Evolutionary conservation across 2,329 filamentous ascomycete species (phyloP).

Genomic region (Apiospora kogelbergensis): DNA sequence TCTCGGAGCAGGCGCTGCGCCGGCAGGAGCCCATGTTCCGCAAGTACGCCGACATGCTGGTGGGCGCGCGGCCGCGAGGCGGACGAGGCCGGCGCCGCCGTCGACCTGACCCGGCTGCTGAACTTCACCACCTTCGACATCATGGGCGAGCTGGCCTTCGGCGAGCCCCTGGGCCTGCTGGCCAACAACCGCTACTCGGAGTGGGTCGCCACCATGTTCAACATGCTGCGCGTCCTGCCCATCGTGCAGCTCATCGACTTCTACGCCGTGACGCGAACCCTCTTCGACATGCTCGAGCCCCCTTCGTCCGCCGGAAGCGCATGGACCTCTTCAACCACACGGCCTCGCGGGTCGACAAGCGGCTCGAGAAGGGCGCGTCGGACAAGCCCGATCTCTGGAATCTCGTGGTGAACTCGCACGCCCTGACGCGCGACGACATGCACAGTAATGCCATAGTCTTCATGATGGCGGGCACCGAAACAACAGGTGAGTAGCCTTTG

Average conservation of each 20-base stretch:
- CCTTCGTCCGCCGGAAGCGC: conserved; percentile 10
- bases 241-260: conserved; percentile 19
- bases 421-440: conserved; percentile 18
- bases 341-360: background rate
- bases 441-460: conserved; percentile 16
- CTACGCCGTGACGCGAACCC: conserved; percentile 18
- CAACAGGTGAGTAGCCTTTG: conserved; percentile 9
- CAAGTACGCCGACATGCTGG: conserved; percentile 26
- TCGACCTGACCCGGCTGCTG: conserved; percentile 21
- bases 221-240: conserved; percentile 23
- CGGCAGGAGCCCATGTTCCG: conserved; percentile 34
- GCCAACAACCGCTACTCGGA: conserved; percentile 21
- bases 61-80: conserved; percentile 18
- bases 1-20: conserved; percentile 22
- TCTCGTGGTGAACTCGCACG: conserved; percentile 15
- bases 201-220: conserved; percentile 23
- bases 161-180: conserved; percentile 19
- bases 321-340: background rate
- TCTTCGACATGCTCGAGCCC: conserved; percentile 21
- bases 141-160: conserved; percentile 24
- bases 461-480: conserved; percentile 17
- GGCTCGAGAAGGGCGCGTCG: background rate
- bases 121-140: conserved; percentile 24
- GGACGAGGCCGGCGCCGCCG: conserved; percentile 14
- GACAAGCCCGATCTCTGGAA: conserved; percentile 2